Base-by-base conservation (phyloP, 352 stramenopile species). In the Phytopythium ostracodes region DNA sequence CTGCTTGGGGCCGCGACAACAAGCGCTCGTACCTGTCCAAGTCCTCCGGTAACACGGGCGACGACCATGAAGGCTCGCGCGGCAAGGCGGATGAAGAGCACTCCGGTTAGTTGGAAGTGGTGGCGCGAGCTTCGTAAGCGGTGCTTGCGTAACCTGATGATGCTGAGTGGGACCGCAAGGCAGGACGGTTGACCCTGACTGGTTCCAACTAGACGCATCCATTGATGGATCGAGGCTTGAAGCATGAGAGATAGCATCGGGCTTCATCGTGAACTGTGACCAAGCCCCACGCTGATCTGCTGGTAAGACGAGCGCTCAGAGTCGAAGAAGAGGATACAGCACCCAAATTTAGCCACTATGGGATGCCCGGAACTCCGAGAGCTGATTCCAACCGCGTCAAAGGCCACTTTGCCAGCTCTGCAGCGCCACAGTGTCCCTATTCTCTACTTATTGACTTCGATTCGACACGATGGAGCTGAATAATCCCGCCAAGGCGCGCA, bases 1-100 rank as follows among this genome's bases (percentile, higher is more conserved):
- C 75, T 24, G 71, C 73, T 25, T 90, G 82, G 82, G 69, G 73
- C 22, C 80, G 82, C 59, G 75, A 88, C 35, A 82, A 47, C 64
- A 87, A 88, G 70, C 79, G 81, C 20, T 73, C 76, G 38, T 78
- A 60, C 22, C 63, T 77, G 44, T 75, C 50, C 63, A 86, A 84
- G 66, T 73, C 73, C 33, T 55, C 9, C 9, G 72, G 66, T 49
- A 67, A 59, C 44, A 42, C 42, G 20, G 62, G 59, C 25, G 70
- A 83, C 25, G 72, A 77, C 60, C 72, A 60, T 60, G 66, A 81
- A 10, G 58, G 69, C 14, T 44, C 65, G 11, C 61, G 72, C 57
- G 76, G 60, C 63, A 76, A 63, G 59, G 62, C 60, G 33, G 72
- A 62, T 35, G 72, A 83, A 15, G 63, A 75, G 42, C 72, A 72